Evolutionary conservation across 345 rosid genomes (phyloP).

Genomic region (Jatropha curcas): DNA sequence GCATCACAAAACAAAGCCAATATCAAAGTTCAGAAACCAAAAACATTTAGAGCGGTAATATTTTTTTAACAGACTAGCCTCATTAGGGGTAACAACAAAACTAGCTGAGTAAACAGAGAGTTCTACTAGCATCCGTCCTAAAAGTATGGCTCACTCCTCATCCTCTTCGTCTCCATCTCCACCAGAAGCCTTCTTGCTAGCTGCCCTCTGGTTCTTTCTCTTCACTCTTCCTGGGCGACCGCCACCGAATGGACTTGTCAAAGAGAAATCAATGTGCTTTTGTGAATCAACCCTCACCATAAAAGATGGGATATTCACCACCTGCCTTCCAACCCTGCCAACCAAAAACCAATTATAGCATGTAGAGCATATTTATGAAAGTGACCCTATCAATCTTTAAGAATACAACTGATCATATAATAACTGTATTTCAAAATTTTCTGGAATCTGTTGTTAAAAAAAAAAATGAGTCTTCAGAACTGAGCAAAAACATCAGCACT

Average conservation of each 20-base stretch:
- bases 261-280: slow-evolving; percentile 28
- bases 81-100: not conserved
- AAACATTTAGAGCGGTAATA: not conserved
- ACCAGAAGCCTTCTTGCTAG: slow-evolving; percentile 66
- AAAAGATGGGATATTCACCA: slow-evolving; percentile 31
- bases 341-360: not conserved
- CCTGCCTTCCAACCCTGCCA: slow-evolving; percentile 36
- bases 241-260: slow-evolving; percentile 31
- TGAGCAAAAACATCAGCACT: not conserved
- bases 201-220: slow-evolving; percentile 66
- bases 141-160: slow-evolving; percentile 23
- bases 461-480: not conserved
- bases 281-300: slow-evolving; percentile 36
- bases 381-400: not conserved
- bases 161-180: slow-evolving; percentile 72
- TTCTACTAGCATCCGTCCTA: not conserved
- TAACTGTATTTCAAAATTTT: not conserved
- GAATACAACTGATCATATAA: too few species aligned
- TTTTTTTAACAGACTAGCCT: not conserved
- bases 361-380: not conserved
- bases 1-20: slow-evolving; percentile 6
- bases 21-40: not conserved
- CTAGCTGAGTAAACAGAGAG: not conserved
- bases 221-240: slow-evolving; percentile 64
- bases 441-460: not conserved